Evolutionary conservation across 352 stramenopile species (phyloP).

Genomic region (Pythium pyrilobum): DNA sequence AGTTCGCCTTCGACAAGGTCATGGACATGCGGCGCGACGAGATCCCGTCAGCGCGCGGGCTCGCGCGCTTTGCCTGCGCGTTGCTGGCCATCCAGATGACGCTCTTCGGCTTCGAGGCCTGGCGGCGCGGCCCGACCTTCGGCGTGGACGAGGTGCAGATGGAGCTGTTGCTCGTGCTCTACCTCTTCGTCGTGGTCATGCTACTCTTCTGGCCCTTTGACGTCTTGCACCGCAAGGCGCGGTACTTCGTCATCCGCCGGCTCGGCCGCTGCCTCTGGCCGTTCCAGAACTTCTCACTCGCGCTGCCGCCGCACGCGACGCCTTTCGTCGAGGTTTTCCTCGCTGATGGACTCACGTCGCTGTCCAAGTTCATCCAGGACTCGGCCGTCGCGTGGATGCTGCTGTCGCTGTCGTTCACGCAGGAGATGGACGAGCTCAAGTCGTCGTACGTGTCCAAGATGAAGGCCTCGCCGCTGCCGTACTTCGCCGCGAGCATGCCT

Average conservation of each 20-base stretch:
- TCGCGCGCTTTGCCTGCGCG: constrained; percentile 30
- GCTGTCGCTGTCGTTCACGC: constrained; percentile 47
- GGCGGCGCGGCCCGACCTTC: constrained; percentile 34
- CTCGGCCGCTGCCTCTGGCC: constrained; percentile 60
- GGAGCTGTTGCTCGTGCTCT: constrained; percentile 65
- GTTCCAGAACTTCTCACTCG: constrained; percentile 56
- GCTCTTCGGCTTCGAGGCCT: constrained; percentile 44
- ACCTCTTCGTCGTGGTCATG: constrained; percentile 33
- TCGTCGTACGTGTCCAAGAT: constrained; percentile 65
- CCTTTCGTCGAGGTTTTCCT: constrained; percentile 80
- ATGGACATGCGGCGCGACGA: constrained; percentile 65
- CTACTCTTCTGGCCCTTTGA: constrained; percentile 64
- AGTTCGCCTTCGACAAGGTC: constrained; percentile 58
- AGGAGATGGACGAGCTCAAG: constrained; percentile 36
- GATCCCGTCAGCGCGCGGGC: constrained; percentile 35
- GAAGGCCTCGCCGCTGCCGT: constrained; percentile 65
- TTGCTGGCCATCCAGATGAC: constrained; percentile 44
- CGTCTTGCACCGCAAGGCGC: constrained; percentile 62
- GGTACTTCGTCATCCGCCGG: constrained; percentile 47
- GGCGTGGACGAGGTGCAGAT: constrained; percentile 52
- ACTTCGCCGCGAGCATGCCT: constrained; percentile 57
- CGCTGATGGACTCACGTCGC: constrained; percentile 71
- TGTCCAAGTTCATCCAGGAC: constrained; percentile 84
- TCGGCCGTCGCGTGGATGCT: constrained; percentile 54
- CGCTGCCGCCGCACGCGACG: constrained; percentile 44